phyloP scores from a whole-genome alignment of 345 rosid genomes.

The Isatis tinctoria region DNA sequence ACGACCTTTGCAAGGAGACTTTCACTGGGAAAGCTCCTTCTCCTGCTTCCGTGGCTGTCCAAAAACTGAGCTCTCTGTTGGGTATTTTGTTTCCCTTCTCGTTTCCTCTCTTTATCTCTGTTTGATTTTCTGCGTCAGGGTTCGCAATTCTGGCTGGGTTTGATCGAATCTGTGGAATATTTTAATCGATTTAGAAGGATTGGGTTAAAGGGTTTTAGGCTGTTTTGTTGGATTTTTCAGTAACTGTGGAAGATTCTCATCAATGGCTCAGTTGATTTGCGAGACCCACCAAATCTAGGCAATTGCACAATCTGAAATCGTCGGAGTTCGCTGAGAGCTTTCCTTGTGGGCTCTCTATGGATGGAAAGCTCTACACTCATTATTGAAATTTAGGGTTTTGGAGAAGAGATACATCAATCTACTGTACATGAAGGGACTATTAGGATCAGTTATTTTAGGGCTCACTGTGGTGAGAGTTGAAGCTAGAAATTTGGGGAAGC shows the following conservation, averaged over 20 bases:
- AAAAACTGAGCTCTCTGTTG: constrained; percentile 56
- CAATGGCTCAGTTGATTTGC: background rate
- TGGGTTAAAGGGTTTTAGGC: constrained; percentile 16
- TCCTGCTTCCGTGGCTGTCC: constrained; percentile 45
- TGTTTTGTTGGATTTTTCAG: constrained; percentile 16
- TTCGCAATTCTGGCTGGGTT: background rate
- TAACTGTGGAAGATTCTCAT: background rate
- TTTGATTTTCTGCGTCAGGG: background rate
- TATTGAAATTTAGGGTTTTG: background rate
- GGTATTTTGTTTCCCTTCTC: constrained; percentile 43
- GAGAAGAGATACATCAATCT: background rate
- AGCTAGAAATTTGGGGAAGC: background rate
- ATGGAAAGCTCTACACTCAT: background rate
- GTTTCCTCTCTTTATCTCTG: background rate
- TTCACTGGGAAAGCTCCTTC: constrained; percentile 57
- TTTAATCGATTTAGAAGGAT: background rate
- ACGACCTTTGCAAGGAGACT: constrained; percentile 57
- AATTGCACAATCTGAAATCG: background rate
- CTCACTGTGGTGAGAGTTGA: background rate
- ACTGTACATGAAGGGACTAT: background rate
- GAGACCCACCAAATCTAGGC: background rate
- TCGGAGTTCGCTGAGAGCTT: background rate
- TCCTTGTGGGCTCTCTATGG: background rate
- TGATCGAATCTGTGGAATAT: background rate
- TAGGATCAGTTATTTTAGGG: background rate